Evolutionary conservation across 2,329 filamentous ascomycete genomes (phyloP).

Genomic region (Paracorniculantispora psalliotae): DNA sequence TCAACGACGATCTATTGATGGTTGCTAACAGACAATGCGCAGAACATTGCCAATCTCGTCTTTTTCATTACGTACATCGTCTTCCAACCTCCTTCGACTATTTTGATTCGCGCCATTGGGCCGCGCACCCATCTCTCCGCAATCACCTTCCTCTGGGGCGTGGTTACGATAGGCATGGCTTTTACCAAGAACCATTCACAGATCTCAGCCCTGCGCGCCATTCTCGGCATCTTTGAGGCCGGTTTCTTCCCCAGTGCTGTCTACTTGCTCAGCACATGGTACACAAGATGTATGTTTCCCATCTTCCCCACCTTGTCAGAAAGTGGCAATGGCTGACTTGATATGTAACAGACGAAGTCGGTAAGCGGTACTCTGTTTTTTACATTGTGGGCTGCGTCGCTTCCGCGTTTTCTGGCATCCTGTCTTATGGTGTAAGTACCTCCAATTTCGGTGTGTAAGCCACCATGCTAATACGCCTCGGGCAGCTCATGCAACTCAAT

Average conservation of each 20-base stretch:
- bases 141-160: slow-evolving; percentile 57
- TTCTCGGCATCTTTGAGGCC: slow-evolving; percentile 63
- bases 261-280: slow-evolving; percentile 70
- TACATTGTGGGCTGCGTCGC: slow-evolving; percentile 65
- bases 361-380: slow-evolving; percentile 64
- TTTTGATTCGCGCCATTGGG: slow-evolving; percentile 63
- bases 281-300: slow-evolving; percentile 52
- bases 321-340: background rate
- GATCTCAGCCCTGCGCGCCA: slow-evolving; percentile 49
- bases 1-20: background rate
- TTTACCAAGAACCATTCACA: slow-evolving; percentile 50
- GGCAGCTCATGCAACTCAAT: slow-evolving; percentile 55
- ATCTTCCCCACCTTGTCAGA: background rate
- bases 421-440: slow-evolving; percentile 59
- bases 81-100: slow-evolving; percentile 66
- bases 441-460: too few species aligned
- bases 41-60: slow-evolving; percentile 63
- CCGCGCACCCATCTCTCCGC: slow-evolving; percentile 50
- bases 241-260: slow-evolving; percentile 68
- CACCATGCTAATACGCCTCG: background rate
- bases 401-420: slow-evolving; percentile 61
- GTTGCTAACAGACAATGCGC: too few species aligned
- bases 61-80: slow-evolving; percentile 72
- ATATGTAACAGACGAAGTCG: slow-evolving; percentile 51
- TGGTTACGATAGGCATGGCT: slow-evolving; percentile 60